Evolutionary conservation across 257 asterid species (phyloP), one percentile per base, ranked within the genome.

Genomic region (Solanum peruvianum): DNA sequence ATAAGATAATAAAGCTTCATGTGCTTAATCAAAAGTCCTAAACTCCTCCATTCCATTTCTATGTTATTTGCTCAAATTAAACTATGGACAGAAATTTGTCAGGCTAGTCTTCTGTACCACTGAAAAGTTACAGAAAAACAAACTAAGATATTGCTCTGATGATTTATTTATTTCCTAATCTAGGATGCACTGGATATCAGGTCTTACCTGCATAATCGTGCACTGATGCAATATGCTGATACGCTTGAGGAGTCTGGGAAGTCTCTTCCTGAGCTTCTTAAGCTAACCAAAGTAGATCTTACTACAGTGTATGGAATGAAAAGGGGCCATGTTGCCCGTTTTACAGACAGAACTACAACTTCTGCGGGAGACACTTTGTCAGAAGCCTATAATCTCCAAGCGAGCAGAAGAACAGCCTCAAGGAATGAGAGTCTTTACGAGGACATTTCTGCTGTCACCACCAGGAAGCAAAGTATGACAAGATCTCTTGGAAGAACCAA

Each of bases 141-240:
- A 39, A 67, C 11, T 9, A 31, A 44, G 64, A 29, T 69, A 64
- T 86, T 16, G 9, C 56, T 42, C 86, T 86, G 64, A 78, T 86
- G 33, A 62, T 45, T 20, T 11, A 9, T 86, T 41, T 64, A 52
- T 81, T 41, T 45, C 82, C 73, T 78, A 77, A 85, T 83, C 89
- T 86, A 95, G 98, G 97, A 93, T 87, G 94, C 97, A 80, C 90
- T 93, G 69, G 95, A 94, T 87, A 94, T 94, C 62, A 93, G 97
- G 87, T 88, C 98, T 39, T 94, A 94, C 94, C 92, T 95, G 90
- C 98, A 95, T 83, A 94, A 92, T 90, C 95, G 93, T 25, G 88
- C 91, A 5, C 89, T 94, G 91, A 93, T 94, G 95, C 92, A 90
- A 85, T 93, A 94, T 58, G 93, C 93, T 3, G 94, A 95, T 87